Evolutionary conservation across 352 stramenopile species (phyloP), one percentile per base, ranked within the genome.

Genomic region (Pythium rishiriense): DNA sequence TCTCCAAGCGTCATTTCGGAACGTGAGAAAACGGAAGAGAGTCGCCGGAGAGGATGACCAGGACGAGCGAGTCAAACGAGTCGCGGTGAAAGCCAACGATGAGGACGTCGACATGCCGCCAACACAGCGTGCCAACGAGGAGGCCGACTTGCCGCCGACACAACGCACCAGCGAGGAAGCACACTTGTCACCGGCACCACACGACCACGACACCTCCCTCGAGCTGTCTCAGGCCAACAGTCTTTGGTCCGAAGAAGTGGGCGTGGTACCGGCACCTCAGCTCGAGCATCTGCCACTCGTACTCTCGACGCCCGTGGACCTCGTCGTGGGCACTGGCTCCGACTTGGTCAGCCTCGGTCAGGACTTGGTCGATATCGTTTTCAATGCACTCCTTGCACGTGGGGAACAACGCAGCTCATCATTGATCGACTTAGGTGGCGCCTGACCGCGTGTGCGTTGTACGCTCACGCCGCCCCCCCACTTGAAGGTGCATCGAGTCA

Each of bases 221-320:
- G 22, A 54, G 55, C 19, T 63, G 6, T 56, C 56, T 2, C 45
- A 54, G 24, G 12, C 56, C 4, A 54, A 63, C 33, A 63, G 45
- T 10, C 56, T 63, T 0, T 63, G 19, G 17, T 56, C 45, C 1
- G 41, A 1, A 1, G 54, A 62, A 21, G 41, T 62, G 4, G 54
- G 54, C 24, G 54, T 45, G 8, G n/a, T 53, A 9, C 54, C 41
- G 8, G 19, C 17, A 15, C 42, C 54, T 10, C 17, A 11, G 11
- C 22, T 58, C 19, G 22, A 31, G 5, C n/a, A 24, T 5, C 28
- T 45, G 19, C n/a, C 14, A 19, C 26, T 29, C 10, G 7, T 4
- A 17, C 3, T 39, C 3, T 1, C 29, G 4, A 2, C 5, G 14
- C 41, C n/a, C 15, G 19, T 25, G 3, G 28, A 39, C 14, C 25